Conservation (phyloP, 2,329 filamentous ascomycete species). For the Colletotrichum tabaci region DNA sequence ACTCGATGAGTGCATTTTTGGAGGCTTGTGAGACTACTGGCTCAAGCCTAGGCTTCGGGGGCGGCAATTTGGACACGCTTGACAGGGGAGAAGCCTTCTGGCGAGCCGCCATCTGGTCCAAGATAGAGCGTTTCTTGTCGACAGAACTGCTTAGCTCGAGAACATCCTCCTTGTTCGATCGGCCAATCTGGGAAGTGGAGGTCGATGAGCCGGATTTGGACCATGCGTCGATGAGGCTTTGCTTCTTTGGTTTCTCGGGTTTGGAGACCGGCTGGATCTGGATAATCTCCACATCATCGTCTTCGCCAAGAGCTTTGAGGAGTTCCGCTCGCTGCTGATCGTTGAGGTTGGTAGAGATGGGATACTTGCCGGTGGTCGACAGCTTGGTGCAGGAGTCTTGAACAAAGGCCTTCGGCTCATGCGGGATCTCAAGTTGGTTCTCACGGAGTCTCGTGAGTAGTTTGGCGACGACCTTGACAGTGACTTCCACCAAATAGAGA, state of each 20-base stretch:
- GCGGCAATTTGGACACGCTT: conserved; percentile 34
- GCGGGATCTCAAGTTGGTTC: conserved; percentile 79
- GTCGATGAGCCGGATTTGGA: conserved; percentile 64
- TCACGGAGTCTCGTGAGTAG: conserved; percentile 86
- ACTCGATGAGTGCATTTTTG: conserved; percentile 43
- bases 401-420: conserved; percentile 72
- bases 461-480: conserved; percentile 87
- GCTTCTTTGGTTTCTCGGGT: conserved; percentile 64
- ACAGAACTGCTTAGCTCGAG: conserved; percentile 62
- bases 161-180: conserved; percentile 63
- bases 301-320: conserved; percentile 72
- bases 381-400: conserved; percentile 77
- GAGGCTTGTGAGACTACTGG: conserved; percentile 29
- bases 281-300: conserved; percentile 68
- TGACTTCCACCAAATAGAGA: conserved; percentile 84
- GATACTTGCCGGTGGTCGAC: conserved; percentile 65
- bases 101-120: conserved; percentile 62
- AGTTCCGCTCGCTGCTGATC: conserved; percentile 89
- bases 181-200: conserved; percentile 46
- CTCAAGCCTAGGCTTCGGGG: conserved; percentile 33
- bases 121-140: conserved; percentile 60
- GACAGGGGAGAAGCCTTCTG: conserved; percentile 39
- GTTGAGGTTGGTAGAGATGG: conserved; percentile 83
- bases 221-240: conserved; percentile 74
- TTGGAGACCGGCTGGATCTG: conserved; percentile 54